Base-by-base conservation (phyloP, 73 alveolate species). In the Paramecium pentaurelia region DNA sequence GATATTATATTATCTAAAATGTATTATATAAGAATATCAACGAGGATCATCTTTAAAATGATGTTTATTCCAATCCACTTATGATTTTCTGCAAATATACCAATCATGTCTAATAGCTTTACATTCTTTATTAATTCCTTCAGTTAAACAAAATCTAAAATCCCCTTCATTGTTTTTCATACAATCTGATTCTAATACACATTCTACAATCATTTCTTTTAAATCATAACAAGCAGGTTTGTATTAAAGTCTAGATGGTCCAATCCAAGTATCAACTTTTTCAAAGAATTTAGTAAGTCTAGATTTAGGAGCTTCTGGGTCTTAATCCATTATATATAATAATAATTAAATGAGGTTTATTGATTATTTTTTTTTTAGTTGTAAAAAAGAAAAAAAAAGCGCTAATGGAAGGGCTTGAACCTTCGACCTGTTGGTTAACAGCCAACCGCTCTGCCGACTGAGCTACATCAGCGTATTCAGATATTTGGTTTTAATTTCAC, bases 81-180 rank as follows among this genome's bases (percentile, higher is more conserved):
- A 71, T 10, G 94, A 71, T 54, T 83, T 89, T 89, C 94, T 68
- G 40, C 94, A 89, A 58, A 71, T 14, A 44, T 59, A 71, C 86
- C 88, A 60, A 83, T 89, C 94, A 89, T 89, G 77, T 89, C 94
- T 68, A 9, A 89, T 32, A 8, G 94, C 94, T 71, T 89, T 89
- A 71, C 94, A 89, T 49, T 89, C 94, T 71, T 89, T 71, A 27
- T 89, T 83, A 4, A 89, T 54, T 9, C 94, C 94, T 42, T 89
- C 80, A 22, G 90, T 71, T 40, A 71, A 20, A 32, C 94, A 89
- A 37, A 58, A 89, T 44, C 84, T 70, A 54, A 89, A 89, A 89
- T 89, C 84, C 28, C 75, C 75, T 12, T 45, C 28, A 45, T 89
- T 60, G 38, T 89, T 71, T 40, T 89, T 89, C 86, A 89, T 71